phyloP scores from a whole-genome alignment of 257 asterid species.

The Solanum raphanifolium region DNA sequence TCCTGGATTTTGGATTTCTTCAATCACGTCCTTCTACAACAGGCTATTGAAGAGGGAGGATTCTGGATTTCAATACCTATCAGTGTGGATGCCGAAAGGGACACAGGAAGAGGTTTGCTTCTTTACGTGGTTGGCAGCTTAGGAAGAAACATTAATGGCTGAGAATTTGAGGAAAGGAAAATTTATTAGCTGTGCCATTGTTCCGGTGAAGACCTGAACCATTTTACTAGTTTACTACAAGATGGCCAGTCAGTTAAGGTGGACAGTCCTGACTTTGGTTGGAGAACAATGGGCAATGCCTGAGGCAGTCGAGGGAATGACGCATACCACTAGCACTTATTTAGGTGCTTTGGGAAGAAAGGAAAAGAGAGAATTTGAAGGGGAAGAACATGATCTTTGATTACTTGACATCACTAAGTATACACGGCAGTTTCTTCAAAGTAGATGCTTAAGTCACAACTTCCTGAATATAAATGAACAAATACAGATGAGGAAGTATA shows the following conservation, averaged over 20 bases:
- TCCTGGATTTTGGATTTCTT: not conserved
- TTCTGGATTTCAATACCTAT: not conserved
- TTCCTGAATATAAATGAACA: not conserved
- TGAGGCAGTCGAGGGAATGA: not conserved
- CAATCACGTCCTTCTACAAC: not conserved
- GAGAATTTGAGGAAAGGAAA: not conserved
- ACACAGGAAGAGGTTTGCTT: not conserved
- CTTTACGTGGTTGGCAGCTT: not conserved
- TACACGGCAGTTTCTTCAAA: not conserved
- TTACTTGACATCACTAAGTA: not conserved
- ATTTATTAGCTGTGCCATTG: not conserved
- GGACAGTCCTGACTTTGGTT: not conserved
- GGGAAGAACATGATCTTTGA: not conserved
- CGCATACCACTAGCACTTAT: not conserved
- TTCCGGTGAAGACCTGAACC: not conserved
- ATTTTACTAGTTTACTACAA: not conserved
- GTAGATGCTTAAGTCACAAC: not conserved
- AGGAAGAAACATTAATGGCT: not conserved
- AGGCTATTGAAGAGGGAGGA: not conserved
- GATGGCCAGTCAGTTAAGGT: not conserved
- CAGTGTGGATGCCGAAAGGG: not conserved
- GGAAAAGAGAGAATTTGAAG: not conserved
- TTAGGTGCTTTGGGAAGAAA: not conserved
- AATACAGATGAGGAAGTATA: not conserved
- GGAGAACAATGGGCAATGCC: not conserved